phyloP scores from a whole-genome alignment of 768 basidiomycete species.

The Leccinum subtestaceum region DNA sequence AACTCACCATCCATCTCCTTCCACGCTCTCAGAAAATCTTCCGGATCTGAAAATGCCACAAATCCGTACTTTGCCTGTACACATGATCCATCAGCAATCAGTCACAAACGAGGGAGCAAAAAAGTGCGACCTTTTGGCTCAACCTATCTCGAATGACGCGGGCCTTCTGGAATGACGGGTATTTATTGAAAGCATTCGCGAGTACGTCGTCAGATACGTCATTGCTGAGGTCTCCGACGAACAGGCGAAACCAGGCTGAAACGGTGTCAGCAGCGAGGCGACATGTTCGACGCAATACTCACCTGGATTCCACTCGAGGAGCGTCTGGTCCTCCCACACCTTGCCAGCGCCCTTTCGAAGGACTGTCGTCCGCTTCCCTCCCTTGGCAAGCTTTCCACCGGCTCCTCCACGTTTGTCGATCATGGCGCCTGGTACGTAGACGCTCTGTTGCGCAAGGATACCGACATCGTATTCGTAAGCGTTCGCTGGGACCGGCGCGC shows the following conservation, averaged over 20 bases:
- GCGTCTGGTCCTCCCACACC: slow-evolving; percentile 97
- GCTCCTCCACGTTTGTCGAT: slow-evolving; percentile 85
- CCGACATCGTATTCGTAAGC: slow-evolving; percentile 93
- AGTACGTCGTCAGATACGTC: slow-evolving; percentile 97
- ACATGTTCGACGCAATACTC: slow-evolving; percentile 31
- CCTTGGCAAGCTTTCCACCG: slow-evolving; percentile 83
- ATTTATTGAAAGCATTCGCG: slow-evolving; percentile 89
- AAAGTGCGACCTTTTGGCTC: slow-evolving; percentile 77
- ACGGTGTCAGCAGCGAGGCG: slow-evolving; percentile 4
- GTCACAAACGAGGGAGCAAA: neutral
- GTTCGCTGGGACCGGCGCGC: slow-evolving; percentile 80
- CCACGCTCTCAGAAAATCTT: slow-evolving; percentile 98
- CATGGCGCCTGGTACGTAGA: slow-evolving; percentile 90
- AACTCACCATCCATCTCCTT: slow-evolving; percentile 96
- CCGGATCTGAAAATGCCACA: slow-evolving; percentile 96
- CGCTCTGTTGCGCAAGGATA: slow-evolving; percentile 86
- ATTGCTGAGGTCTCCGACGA: slow-evolving; percentile 97
- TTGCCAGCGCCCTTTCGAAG: slow-evolving; percentile 93
- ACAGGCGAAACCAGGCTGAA: slow-evolving; percentile 93
- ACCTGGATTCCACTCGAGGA: slow-evolving; percentile 98
- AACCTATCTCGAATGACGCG: slow-evolving; percentile 93
- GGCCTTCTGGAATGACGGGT: slow-evolving; percentile 90
- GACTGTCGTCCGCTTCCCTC: slow-evolving; percentile 91
- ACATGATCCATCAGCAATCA: slow-evolving; percentile 5
- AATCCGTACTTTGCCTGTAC: slow-evolving; percentile 92